These are phyloP conservation scores for Micractinium sp. DNA, from an alignment of 139 green algal genomes.

Conservation along the genomic window DNA sequence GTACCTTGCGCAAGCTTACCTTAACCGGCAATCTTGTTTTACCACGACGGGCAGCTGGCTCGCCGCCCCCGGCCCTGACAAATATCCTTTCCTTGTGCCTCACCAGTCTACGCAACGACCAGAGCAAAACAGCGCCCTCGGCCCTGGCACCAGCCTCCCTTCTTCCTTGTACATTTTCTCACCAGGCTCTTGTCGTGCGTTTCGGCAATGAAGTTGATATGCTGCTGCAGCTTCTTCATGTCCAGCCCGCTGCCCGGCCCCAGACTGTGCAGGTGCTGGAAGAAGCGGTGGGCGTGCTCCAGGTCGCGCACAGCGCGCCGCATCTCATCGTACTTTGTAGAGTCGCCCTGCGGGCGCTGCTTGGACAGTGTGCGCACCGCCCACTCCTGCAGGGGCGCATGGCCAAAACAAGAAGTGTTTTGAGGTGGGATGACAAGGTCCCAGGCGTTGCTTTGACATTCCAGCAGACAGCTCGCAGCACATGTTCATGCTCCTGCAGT, in stretches of 20 bases:
- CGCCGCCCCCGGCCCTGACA: too few species aligned
- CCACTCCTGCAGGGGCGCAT: conserved; percentile 65
- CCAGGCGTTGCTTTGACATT: neutral
- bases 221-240: conserved; percentile 55
- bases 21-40: too few species aligned
- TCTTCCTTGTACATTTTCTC: neutral
- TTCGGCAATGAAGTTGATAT: conserved; percentile 70
- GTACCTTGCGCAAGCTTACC: too few species aligned
- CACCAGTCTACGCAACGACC: neutral
- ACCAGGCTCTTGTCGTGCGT: conserved; percentile 37
- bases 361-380: conserved; percentile 70
- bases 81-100: too few species aligned
- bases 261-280: conserved; percentile 32
- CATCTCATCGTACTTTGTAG: conserved; percentile 41
- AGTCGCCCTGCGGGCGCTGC: conserved; percentile 53
- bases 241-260: conserved; percentile 53
- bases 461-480: neutral
- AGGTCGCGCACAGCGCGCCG: conserved; percentile 52
- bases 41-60: too few species aligned
- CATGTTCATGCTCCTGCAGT: too few species aligned
- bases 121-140: neutral
- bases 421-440: neutral
- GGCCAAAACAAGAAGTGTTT: neutral
- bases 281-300: conserved; percentile 43
- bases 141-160: neutral